phyloP scores from a whole-genome alignment of 495 filamentous ascomycete species.

The Tuber calosporum region DNA sequence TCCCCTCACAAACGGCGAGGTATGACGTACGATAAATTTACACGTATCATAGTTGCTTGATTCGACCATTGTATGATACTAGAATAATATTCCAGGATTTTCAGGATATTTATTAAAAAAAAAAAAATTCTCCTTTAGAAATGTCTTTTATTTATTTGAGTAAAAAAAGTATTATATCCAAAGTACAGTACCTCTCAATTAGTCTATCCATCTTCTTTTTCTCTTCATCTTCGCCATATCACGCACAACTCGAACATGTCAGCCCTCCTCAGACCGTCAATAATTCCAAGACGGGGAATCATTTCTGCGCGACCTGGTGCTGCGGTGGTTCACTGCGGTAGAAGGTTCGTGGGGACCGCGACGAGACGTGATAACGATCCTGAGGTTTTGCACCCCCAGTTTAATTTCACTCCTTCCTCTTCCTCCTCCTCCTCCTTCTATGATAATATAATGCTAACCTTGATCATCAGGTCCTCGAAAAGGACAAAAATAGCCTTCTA shows the following conservation, averaged over 20 bases:
- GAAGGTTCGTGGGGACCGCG: constrained; percentile 4
- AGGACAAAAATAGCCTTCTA: constrained; percentile 33
- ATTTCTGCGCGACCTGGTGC: not conserved
- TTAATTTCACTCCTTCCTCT: not conserved
- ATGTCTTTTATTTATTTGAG: too few species aligned
- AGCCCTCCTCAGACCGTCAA: not conserved
- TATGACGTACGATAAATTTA: too few species aligned
- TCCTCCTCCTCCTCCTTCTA: too few species aligned
- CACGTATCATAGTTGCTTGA: too few species aligned
- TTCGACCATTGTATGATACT: too few species aligned
- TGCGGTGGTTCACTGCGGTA: not conserved
- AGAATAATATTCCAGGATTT: too few species aligned
- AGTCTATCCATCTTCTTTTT: too few species aligned
- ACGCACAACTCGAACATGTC: not conserved
- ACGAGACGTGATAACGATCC: constrained; percentile 38
- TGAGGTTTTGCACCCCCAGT: constrained; percentile 21
- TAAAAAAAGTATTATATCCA: too few species aligned
- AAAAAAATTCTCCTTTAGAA: too few species aligned
- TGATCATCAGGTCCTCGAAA: constrained; percentile 34
- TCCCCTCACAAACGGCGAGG: too few species aligned
- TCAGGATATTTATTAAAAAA: too few species aligned
- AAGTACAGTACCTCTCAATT: too few species aligned
- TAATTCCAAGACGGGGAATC: not conserved
- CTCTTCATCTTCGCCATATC: not conserved
- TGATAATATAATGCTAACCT: not conserved